Base-by-base conservation (phyloP, 306 rosid genomes). In the Sechiopsis laciniata region DNA sequence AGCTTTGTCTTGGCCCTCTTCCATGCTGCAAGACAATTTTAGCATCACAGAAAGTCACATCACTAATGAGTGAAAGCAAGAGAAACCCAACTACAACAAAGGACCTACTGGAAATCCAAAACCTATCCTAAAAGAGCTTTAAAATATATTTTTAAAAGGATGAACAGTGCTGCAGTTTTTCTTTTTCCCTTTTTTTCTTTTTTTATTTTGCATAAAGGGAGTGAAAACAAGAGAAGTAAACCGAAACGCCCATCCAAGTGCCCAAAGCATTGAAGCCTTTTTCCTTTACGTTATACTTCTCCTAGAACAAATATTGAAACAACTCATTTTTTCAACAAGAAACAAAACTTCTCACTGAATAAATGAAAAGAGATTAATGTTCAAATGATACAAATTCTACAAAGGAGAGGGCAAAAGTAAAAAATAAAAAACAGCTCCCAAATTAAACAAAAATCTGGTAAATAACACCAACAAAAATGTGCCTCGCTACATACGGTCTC, bases 21-120 rank as follows among this genome's bases (percentile, higher is more conserved):
- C 93, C 93, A 87, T 32, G 65, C 96, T 91, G 84, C 57, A 22
- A 19, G 57, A 26, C 78, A 5, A 87, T 91, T 76, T 90, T 78
- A 20, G 16, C n/a, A 71, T 53, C 22, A 52, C 22, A 21, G 40
- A 46, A 46, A 69, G 13, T 21, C 19, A 54, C 6, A 42, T 13
- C 59, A 9, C 9, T 48, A 24, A 40, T 20, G 29, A 65, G 71
- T 17, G 32, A 37, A 40, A 42, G 48, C 22, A 65, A 65, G 48
- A 65, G 54, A 10, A 42, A 45, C 13, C 35, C 35, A 46, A 88
- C 68, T 42, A 42, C 48, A 42, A 42, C 48, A 42, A 42, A 42
- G 10, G 48, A 42, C 48, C 48, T 42, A 90, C 80, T 66, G 10
- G 21, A 66, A 45, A 42, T 40, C 12, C 37, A 65, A 42, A 65